These are phyloP conservation scores for Pyrus hybrid DNA, from an alignment of 331 rosid species.

Conservation along the genomic window DNA sequence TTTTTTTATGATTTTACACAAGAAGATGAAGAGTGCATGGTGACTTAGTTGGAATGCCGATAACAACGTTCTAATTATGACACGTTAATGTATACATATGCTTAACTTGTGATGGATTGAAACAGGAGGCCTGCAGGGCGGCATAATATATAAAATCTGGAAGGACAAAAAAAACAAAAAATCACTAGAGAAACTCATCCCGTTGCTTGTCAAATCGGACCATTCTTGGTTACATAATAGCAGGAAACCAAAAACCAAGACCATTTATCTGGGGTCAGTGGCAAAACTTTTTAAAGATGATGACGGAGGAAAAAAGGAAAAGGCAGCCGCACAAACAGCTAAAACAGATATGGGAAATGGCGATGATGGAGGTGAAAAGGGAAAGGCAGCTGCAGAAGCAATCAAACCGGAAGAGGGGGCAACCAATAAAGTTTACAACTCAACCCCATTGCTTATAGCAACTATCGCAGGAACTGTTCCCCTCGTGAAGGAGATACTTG, in stretches of 20 bases:
- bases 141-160: not conserved
- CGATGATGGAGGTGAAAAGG: not conserved
- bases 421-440: not conserved
- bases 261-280: not conserved
- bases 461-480: conserved; percentile 9
- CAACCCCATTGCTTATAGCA: conserved; percentile 10
- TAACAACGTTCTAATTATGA: not conserved
- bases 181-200: not conserved
- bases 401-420: not conserved
- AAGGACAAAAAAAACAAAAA: not conserved
- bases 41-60: not conserved
- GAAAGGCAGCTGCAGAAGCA: too few relatives aligned
- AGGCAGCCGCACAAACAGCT: too few relatives aligned
- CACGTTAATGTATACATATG: not conserved
- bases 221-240: not conserved
- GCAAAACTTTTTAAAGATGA: too few relatives aligned
- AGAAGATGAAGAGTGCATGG: not conserved
- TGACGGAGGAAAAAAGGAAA: too few relatives aligned
- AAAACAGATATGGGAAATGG: not conserved
- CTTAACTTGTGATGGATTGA: not conserved
- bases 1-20: too few relatives aligned
- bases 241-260: not conserved
- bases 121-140: not conserved
- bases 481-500: not conserved
- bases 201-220: not conserved